phyloP scores from a whole-genome alignment of 352 stramenopile species.

The Halophytophthora polymorphica region DNA sequence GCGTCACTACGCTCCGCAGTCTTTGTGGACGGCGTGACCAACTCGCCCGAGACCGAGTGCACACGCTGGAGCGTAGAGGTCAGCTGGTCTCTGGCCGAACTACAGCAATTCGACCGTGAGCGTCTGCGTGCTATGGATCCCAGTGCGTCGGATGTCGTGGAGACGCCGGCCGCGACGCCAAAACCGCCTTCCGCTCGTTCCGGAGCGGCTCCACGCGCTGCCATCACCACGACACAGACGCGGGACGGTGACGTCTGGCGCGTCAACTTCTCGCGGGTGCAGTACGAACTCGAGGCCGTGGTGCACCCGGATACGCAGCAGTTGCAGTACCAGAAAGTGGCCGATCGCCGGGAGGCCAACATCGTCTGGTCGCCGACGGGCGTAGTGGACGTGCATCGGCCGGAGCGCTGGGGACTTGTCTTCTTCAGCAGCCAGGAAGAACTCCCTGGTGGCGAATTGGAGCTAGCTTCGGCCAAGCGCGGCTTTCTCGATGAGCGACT shows the following conservation, averaged over 20 bases:
- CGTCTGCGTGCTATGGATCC: slow-evolving; percentile 24
- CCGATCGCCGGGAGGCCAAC: slow-evolving; percentile 51
- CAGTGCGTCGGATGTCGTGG: not conserved
- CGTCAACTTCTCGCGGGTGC: slow-evolving; percentile 90
- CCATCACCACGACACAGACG: slow-evolving; percentile 9
- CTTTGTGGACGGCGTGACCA: slow-evolving; percentile 68
- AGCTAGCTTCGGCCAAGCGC: slow-evolving; percentile 30
- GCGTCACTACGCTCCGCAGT: slow-evolving; percentile 40
- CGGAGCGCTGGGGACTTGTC: slow-evolving; percentile 68
- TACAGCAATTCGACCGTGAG: slow-evolving; percentile 55
- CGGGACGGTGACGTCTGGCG: slow-evolving; percentile 65
- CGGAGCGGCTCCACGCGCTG: slow-evolving; percentile 9
- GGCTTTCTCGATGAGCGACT: slow-evolving; percentile 49
- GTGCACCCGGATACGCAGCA: slow-evolving; percentile 45
- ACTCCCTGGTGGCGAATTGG: slow-evolving; percentile 32
- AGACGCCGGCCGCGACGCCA: slow-evolving; percentile 9
- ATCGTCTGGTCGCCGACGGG: slow-evolving; percentile 76
- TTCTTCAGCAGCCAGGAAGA: slow-evolving; percentile 54
- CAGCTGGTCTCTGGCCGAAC: slow-evolving; percentile 60
- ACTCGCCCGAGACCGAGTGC: slow-evolving; percentile 55
- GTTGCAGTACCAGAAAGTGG: slow-evolving; percentile 50
- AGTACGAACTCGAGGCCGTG: slow-evolving; percentile 61
- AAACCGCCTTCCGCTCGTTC: slow-evolving; percentile 10
- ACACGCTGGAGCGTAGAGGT: slow-evolving; percentile 86
- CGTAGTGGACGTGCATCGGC: slow-evolving; percentile 73